Conservation (phyloP, 805 yeast species). For the Candida incommunis region DNA sequence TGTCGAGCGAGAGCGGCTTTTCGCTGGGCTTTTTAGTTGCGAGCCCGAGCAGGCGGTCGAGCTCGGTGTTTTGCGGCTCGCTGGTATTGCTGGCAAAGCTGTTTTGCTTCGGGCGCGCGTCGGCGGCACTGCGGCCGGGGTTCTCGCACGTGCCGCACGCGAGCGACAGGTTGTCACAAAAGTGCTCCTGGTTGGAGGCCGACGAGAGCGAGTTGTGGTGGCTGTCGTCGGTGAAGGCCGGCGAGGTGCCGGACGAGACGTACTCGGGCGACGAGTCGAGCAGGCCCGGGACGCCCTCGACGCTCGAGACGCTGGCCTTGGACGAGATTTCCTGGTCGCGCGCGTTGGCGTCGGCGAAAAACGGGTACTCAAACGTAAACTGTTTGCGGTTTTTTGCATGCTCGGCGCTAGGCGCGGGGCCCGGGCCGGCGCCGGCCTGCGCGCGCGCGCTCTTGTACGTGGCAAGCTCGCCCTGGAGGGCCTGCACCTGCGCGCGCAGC, state of each 20-base stretch:
- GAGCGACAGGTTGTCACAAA: slow-evolving; percentile 60
- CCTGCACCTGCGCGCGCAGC: slow-evolving; percentile 59
- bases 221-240: background rate
- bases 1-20: background rate
- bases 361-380: slow-evolving; percentile 44
- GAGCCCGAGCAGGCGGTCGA: background rate
- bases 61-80: background rate
- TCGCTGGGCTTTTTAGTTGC: background rate
- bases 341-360: slow-evolving; percentile 20
- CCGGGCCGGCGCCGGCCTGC: slow-evolving; percentile 3
- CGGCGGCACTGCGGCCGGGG: slow-evolving; percentile 18
- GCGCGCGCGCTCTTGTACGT: slow-evolving; percentile 33
- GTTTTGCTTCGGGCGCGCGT: background rate
- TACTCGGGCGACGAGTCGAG: slow-evolving; percentile 1
- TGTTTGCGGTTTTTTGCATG: slow-evolving; percentile 8
- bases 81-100: background rate
- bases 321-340: background rate
- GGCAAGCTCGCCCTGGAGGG: slow-evolving; percentile 56
- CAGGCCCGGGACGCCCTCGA: background rate
- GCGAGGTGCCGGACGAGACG: background rate
- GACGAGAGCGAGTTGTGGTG: background rate
- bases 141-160: slow-evolving; percentile 70
- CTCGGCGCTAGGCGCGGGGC: slow-evolving; percentile 2
- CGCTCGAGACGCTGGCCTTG: background rate
- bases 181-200: slow-evolving; percentile 63